Conservation (phyloP, 495 filamentous ascomycete genomes). For the Jackrogersella multiformis region DNA sequence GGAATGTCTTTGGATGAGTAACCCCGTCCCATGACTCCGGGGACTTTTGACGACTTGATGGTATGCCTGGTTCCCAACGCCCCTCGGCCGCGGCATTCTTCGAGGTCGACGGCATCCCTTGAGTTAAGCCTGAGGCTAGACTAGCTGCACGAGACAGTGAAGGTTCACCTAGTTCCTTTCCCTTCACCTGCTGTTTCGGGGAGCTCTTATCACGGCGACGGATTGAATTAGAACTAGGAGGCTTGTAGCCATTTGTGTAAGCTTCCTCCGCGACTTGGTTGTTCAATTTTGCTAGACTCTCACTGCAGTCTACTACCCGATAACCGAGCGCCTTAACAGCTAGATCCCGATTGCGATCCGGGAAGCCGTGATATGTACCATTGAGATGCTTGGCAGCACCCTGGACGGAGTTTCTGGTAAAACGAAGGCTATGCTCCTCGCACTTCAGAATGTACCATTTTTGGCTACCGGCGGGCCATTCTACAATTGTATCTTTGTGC, state of each 20-base stretch:
- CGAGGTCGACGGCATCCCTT: neutral
- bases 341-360: constrained; percentile 43
- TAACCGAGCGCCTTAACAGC: constrained; percentile 52
- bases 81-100: neutral
- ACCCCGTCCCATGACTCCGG: constrained; percentile 4
- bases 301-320: constrained; percentile 47
- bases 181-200: neutral
- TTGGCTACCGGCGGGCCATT: constrained; percentile 43
- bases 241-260: constrained; percentile 46
- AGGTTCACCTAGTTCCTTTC: neutral
- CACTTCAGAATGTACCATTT: constrained; percentile 56
- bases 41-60: neutral
- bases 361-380: constrained; percentile 46
- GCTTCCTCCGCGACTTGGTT: constrained; percentile 46
- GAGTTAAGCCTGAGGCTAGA: neutral
- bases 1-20: constrained; percentile 38
- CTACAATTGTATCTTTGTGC: constrained; percentile 54
- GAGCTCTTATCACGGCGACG: neutral
- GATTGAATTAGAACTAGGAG: constrained; percentile 42
- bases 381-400: constrained; percentile 58
- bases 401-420: constrained; percentile 49
- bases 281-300: constrained; percentile 42
- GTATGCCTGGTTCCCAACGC: neutral
- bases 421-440: constrained; percentile 54
- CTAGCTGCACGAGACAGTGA: neutral